Conservation (phyloP, 306 rosid genomes). For the Gynostemma pentaphyllum region DNA sequence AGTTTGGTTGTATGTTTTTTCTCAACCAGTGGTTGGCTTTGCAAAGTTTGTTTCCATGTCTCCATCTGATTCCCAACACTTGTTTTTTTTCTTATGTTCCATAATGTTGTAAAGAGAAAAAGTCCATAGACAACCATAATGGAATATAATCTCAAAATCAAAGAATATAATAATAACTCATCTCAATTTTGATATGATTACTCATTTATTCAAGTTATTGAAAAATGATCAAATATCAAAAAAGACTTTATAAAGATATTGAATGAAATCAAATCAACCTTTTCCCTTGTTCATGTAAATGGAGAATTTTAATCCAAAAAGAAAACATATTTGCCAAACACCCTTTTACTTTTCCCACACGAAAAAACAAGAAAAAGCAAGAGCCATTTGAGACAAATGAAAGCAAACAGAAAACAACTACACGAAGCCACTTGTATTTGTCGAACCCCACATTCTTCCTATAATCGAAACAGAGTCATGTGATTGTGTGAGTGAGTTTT, state of each 20-base stretch:
- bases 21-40: neutral
- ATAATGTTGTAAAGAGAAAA: too few species aligned
- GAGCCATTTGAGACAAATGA: neutral
- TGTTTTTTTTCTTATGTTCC: too few species aligned
- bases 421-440: neutral
- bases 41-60: neutral
- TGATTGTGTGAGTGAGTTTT: neutral
- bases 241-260: too few species aligned
- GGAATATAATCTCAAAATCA: too few species aligned
- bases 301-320: too few species aligned
- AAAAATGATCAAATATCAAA: too few species aligned
- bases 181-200: neutral
- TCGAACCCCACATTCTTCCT: slow-evolving; percentile 3
- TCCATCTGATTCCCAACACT: neutral
- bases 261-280: too few species aligned
- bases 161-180: too few species aligned
- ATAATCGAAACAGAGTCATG: slow-evolving; percentile 1
- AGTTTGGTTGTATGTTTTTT: neutral
- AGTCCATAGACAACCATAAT: neutral
- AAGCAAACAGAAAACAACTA: neutral
- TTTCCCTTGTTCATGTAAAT: too few species aligned
- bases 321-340: neutral
- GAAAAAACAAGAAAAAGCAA: neutral
- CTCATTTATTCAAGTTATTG: neutral
- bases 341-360: neutral